Conservation (phyloP, 2,329 filamentous ascomycete genomes). For the Xylaria sp. region DNA sequence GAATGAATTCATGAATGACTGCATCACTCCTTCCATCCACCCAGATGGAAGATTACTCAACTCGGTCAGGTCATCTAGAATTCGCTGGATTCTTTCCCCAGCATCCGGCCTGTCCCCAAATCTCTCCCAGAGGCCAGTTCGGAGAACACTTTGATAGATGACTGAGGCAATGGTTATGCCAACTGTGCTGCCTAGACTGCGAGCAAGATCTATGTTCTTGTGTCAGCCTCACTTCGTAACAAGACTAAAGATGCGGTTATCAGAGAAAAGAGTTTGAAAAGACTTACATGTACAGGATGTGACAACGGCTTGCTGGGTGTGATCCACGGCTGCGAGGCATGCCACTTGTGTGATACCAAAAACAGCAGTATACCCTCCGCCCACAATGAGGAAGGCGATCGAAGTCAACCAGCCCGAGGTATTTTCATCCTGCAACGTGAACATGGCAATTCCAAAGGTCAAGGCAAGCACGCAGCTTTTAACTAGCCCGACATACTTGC, state of each 20-base stretch:
- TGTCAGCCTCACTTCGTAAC: background rate
- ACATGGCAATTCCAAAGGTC: too few species aligned
- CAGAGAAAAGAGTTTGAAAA: background rate
- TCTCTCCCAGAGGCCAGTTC: slow-evolving; percentile 14
- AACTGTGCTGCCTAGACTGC: slow-evolving; percentile 26
- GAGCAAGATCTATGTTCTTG: slow-evolving; percentile 15
- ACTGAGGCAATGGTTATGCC: slow-evolving; percentile 26
- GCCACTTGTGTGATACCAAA: slow-evolving; percentile 29
- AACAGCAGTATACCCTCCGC: slow-evolving; percentile 30
- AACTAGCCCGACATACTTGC: too few species aligned
- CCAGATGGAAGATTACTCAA: slow-evolving; percentile 15
- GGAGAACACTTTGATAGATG: slow-evolving; percentile 20
- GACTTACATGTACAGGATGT: slow-evolving; percentile 29
- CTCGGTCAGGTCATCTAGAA: slow-evolving; percentile 20
- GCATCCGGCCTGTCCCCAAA: slow-evolving; percentile 22
- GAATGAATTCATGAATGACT: slow-evolving; percentile 28
- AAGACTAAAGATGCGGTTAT: background rate
- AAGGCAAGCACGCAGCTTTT: too few species aligned
- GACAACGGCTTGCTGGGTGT: slow-evolving; percentile 29
- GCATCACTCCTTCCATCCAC: slow-evolving; percentile 25
- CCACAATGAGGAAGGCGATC: slow-evolving; percentile 19
- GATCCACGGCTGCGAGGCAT: slow-evolving; percentile 27
- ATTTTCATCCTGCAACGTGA: too few species aligned
- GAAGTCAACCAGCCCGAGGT: too few species aligned
- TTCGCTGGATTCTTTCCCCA: slow-evolving; percentile 20